Percentiles rank a stretch among this genome's conserved stretches.
Conservation (phyloP, 1,284 basidiomycete species). For the Ceratobasidium sp. region DNA sequence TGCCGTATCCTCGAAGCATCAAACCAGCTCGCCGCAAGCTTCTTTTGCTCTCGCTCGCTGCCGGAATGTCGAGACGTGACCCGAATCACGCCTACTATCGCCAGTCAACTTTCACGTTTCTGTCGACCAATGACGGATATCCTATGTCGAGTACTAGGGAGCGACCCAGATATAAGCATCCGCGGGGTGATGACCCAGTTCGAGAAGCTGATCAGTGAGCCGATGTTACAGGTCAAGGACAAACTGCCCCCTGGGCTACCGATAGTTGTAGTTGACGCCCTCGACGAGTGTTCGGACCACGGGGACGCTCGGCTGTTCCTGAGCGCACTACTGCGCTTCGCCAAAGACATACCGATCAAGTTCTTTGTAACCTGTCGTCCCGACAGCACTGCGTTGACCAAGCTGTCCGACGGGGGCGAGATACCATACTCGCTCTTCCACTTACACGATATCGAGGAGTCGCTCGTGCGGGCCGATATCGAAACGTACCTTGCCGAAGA, state of each 20-base stretch:
- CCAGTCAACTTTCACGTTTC: neutral
- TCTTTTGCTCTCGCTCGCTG: neutral
- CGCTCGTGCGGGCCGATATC: conserved; percentile 43
- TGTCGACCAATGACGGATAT: neutral
- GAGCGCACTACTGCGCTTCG: neutral
- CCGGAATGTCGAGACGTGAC: neutral
- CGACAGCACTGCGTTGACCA: neutral
- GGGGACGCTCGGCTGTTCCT: neutral
- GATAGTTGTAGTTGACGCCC: neutral
- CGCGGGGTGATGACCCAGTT: neutral
- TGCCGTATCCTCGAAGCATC: neutral
- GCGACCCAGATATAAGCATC: neutral
- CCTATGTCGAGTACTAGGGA: neutral
- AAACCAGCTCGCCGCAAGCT: neutral
- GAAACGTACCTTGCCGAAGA: conserved; percentile 18
- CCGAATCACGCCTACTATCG: neutral
- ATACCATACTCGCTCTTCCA: neutral
- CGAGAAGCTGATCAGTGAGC: neutral
- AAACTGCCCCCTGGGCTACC: neutral
- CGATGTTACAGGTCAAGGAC: neutral
- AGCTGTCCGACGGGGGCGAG: neutral
- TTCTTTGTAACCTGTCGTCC: conserved; percentile 25
- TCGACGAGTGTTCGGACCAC: neutral
- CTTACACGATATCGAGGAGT: conserved; percentile 43
- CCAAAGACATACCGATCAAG: neutral